Percentiles rank a stretch among this genome's conserved stretches.
Evolutionary conservation across 2,329 filamentous ascomycete species (phyloP).

Genomic region (Colletotrichum cordylinicola): DNA sequence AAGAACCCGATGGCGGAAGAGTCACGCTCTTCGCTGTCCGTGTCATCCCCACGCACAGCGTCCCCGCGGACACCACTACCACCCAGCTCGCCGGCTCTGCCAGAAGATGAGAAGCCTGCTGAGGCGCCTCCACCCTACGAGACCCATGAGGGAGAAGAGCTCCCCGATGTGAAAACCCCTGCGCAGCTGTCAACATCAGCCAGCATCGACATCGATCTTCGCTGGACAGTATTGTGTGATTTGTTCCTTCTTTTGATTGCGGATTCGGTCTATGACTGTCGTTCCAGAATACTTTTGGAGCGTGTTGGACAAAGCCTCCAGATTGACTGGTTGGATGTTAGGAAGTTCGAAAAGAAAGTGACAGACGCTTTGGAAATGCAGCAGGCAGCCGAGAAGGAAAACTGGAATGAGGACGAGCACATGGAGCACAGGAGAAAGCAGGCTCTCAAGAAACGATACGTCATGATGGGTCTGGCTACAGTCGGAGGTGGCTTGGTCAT

Average conservation of each 20-base stretch:
- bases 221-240: conserved; percentile 97
- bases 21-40: neutral
- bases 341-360: conserved; percentile 94
- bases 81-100: conserved; percentile 29
- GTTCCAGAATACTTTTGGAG: conserved; percentile 85
- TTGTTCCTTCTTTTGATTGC: conserved; percentile 94
- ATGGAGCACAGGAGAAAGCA: conserved; percentile 85
- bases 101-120: conserved; percentile 50
- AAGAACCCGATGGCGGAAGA: conserved; percentile 84
- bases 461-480: conserved; percentile 96
- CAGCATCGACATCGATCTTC: conserved; percentile 92
- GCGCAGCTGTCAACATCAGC: conserved; percentile 81
- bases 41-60: neutral
- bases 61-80: conserved; percentile 10
- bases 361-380: conserved; percentile 98
- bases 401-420: conserved; percentile 96
- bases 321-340: conserved; percentile 91
- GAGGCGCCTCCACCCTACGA: conserved; percentile 65
- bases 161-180: conserved; percentile 81
- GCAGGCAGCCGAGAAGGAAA: conserved; percentile 90
- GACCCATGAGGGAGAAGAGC: conserved; percentile 69
- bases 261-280: conserved; percentile 91
- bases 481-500: conserved; percentile 96
- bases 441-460: conserved; percentile 81
- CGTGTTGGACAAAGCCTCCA: conserved; percentile 80